A percentile compares a stretch with the other conserved stretches of the same genome.
These are phyloP conservation scores for Yamadazyma tumulicola DNA, from an alignment of 805 yeast species.

Conservation along the genomic window DNA sequence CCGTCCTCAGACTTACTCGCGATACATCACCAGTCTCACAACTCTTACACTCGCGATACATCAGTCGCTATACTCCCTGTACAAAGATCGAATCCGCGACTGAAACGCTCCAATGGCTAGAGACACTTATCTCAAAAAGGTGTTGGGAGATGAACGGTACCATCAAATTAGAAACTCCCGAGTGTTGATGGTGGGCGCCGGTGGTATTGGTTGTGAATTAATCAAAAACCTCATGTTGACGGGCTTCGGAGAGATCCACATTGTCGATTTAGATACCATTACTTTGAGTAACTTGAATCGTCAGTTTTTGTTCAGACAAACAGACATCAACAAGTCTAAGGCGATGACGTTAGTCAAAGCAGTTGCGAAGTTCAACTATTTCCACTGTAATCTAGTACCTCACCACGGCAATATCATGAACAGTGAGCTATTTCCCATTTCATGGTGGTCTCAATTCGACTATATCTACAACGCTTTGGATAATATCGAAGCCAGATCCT, in stretches of 20 bases:
- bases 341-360: constrained; percentile 82
- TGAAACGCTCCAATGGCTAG: constrained; percentile 23
- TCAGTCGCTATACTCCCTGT: too few species aligned
- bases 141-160: constrained; percentile 40
- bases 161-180: constrained; percentile 37
- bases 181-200: constrained; percentile 88
- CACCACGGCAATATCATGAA: constrained; percentile 90
- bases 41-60: too few species aligned
- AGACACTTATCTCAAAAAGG: constrained; percentile 40
- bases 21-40: too few species aligned
- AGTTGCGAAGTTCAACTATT: constrained; percentile 66
- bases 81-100: too few species aligned
- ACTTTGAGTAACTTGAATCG: constrained; percentile 90
- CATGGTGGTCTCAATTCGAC: constrained; percentile 72
- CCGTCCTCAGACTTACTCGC: too few species aligned
- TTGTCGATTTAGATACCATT: constrained; percentile 94
- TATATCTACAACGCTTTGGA: constrained; percentile 90
- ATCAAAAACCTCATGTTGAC: constrained; percentile 74
- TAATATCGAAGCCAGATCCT: constrained; percentile 85
- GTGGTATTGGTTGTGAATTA: constrained; percentile 94
- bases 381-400: constrained; percentile 60
- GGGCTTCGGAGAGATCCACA: constrained; percentile 83
- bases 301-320: constrained; percentile 85
- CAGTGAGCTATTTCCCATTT: constrained; percentile 59
- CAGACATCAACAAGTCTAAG: constrained; percentile 87